Percentiles rank a stretch among this genome's conserved stretches.
Evolutionary conservation across 2,329 filamentous ascomycete species (phyloP).

Genomic region (Aureobasidium musti): DNA sequence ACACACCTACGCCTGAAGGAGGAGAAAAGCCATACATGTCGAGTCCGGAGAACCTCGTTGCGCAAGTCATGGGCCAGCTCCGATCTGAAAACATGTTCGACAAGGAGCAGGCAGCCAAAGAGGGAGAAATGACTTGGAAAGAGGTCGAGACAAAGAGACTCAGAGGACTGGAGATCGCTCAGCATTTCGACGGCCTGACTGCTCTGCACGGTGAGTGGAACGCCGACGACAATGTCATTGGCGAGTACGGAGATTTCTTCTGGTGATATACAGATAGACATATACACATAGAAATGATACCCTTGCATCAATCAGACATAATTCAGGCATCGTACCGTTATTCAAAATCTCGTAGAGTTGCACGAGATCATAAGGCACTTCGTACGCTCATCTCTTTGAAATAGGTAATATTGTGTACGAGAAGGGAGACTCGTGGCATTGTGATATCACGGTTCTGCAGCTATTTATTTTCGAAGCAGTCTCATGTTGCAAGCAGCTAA

Average conservation of each 20-base stretch:
- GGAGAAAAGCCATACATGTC: slow-evolving; percentile 35
- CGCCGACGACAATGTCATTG: slow-evolving; percentile 47
- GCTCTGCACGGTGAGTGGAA: slow-evolving; percentile 55
- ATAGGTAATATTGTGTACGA: no score
- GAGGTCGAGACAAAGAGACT: slow-evolving; percentile 60
- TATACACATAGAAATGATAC: neutral
- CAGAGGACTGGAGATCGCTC: slow-evolving; percentile 57
- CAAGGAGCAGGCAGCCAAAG: slow-evolving; percentile 33
- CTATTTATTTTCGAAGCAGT: neutral
- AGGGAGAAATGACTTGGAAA: slow-evolving; percentile 58
- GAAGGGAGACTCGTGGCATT: neutral
- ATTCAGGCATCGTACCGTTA: neutral
- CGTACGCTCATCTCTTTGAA: no score
- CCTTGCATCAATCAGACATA: neutral
- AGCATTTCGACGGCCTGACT: slow-evolving; percentile 58
- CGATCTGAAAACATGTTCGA: slow-evolving; percentile 19
- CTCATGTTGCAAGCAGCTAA: neutral
- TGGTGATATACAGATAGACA: slow-evolving; percentile 21
- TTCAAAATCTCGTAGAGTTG: no score
- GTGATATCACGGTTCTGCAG: neutral
- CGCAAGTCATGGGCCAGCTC: slow-evolving; percentile 33
- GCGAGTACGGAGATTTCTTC: slow-evolving; percentile 45
- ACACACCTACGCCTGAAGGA: slow-evolving; percentile 35
- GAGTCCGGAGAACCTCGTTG: slow-evolving; percentile 35
- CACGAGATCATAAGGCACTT: no score